Base-by-base conservation (phyloP, 129 eudicot species). In the Flaveria robusta region DNA sequence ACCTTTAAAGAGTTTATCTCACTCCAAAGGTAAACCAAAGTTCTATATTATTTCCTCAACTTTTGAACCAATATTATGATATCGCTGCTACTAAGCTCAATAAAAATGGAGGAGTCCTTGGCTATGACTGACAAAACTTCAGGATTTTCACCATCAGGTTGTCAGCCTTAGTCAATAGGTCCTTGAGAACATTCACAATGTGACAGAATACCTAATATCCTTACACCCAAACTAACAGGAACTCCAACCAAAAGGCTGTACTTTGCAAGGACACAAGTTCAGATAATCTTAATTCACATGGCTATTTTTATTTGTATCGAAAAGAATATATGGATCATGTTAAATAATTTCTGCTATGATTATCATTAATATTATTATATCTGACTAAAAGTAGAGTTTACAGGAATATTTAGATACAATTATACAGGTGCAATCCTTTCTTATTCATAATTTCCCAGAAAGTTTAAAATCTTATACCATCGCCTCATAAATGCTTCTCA, bases 171-270 rank as follows among this genome's bases (percentile, higher is more conserved):
- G 26, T 52, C 51, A 37, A 72, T 11, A 37, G 54, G 67, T 31
- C 37, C 52, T 54, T 72, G 34, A 4, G 45, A 11, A 37, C 51
- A 55, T 52, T 72, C 66, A 56, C 24, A 18, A 56, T 49, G 77
- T 72, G 55, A 58, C 22, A 58, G 11, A 42, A 59, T 24, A 29
- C 69, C 20, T 19, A 54, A 27, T 54, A 11, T 23, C 27, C 18
- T 29, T 42, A 59, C 8, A 19, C 26, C 69, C 29, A 59, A 41
- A 54, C 15, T 24, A 68, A 54, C 29, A 68, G 27, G 45, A 67
- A 68, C 58, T 55, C 24, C 59, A 77, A 77, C 81, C 59, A 58
- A 54, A 20, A 68, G 43, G 29, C 16, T 27, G 10, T 15, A 76
- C 55, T 55, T 77, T 60, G 45, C 70, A 60, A 58, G 58, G 46